Conservation (phyloP, 345 rosid species). For the Melaleuca alternifolia region DNA sequence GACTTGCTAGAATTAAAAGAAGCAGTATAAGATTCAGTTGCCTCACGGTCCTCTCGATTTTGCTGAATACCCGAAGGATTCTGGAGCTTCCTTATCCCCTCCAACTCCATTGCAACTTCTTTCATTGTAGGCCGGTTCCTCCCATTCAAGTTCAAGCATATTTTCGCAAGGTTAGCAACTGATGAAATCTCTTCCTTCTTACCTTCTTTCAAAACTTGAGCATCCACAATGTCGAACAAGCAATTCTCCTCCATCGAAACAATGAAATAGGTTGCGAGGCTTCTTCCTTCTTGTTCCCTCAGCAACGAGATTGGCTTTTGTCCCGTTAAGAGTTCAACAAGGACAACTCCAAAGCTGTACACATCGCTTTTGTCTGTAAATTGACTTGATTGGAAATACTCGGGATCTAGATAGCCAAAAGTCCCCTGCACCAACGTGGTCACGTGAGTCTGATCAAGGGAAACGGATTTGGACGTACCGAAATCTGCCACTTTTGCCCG, state of each 20-base stretch:
- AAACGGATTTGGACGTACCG: neutral
- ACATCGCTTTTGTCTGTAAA: neutral
- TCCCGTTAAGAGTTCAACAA: neutral
- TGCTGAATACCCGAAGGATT: neutral
- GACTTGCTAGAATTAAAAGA: neutral
- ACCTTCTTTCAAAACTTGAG: neutral
- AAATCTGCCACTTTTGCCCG: neutral
- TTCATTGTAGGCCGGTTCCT: neutral
- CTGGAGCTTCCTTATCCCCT: neutral
- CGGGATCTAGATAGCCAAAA: neutral
- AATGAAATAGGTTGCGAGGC: neutral
- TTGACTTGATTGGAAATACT: neutral
- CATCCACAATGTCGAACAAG: neutral
- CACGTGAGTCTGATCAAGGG: neutral
- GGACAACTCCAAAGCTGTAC: neutral
- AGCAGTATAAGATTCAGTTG: neutral
- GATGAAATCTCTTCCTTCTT: neutral
- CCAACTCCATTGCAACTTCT: neutral
- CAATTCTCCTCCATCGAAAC: neutral
- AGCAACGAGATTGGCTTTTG: neutral
- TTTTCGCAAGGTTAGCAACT: neutral
- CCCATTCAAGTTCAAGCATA: neutral
- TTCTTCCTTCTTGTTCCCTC: neutral
- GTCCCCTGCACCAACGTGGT: slow-evolving; percentile 1
- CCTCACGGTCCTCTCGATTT: neutral